A percentile compares a stretch with the other conserved stretches of the same genome.
phyloP scores from a whole-genome alignment of 75 land plant genomes.

The Isoetes taiwanensis region DNA sequence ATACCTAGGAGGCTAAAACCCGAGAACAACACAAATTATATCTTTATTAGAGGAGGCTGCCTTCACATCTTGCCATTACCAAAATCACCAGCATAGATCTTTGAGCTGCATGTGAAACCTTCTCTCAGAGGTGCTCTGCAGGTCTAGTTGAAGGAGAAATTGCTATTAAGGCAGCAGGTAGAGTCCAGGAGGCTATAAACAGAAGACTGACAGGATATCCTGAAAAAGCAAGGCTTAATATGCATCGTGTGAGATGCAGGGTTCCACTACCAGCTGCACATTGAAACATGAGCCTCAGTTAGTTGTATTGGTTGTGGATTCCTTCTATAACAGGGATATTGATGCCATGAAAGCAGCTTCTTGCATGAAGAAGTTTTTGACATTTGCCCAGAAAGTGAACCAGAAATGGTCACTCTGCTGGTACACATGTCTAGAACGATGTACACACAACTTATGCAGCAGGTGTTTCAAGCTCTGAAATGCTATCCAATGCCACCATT shows the following conservation, averaged over 20 bases:
- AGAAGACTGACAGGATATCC: constrained; percentile 43
- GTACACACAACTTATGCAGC: constrained; percentile 88
- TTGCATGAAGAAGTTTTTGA: constrained; percentile 59
- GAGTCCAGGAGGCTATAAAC: constrained; percentile 33
- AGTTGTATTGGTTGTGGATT: constrained; percentile 70
- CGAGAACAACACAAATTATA: constrained; percentile 48
- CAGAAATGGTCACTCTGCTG: constrained; percentile 53
- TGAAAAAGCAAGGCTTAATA: constrained; percentile 37
- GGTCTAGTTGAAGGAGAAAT: constrained; percentile 10
- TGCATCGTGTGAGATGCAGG: constrained; percentile 56
- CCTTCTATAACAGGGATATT: constrained; percentile 78
- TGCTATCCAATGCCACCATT: constrained; percentile 58
- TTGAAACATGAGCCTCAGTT: constrained; percentile 79
- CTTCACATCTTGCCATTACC: constrained; percentile 43
- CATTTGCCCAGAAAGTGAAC: too few species aligned
- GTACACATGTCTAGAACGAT: constrained; percentile 80
- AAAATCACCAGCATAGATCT: constrained; percentile 9
- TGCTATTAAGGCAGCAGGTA: constrained; percentile 36
- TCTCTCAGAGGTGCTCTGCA: constrained; percentile 18
- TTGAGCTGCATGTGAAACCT: constrained; percentile 13
- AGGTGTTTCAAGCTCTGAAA: constrained; percentile 74
- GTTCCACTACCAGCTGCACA: constrained; percentile 68
- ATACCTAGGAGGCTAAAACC: constrained; percentile 86
- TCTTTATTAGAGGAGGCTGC: constrained; percentile 43
- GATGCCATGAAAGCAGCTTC: constrained; percentile 85